Evolutionary conservation across 345 rosid genomes (phyloP).

Genomic region (Rhodomyrtus tomentosa): DNA sequence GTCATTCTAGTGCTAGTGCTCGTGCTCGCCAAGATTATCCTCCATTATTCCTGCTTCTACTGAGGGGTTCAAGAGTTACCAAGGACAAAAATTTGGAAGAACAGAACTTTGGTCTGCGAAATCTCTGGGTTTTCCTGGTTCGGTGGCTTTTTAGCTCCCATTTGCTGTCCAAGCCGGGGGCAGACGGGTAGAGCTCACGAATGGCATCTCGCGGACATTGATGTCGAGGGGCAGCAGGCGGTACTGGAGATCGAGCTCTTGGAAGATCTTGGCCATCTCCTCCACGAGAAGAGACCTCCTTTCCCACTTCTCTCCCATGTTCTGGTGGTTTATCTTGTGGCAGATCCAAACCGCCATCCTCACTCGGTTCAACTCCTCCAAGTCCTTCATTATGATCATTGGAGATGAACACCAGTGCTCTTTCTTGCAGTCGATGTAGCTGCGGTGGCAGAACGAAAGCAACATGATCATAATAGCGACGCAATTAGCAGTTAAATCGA

Average conservation of each 20-base stretch:
- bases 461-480: neutral
- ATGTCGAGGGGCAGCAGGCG: slow-evolving; percentile 59
- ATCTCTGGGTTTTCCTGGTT: neutral
- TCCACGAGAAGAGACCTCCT: slow-evolving; percentile 53
- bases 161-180: slow-evolving; percentile 20
- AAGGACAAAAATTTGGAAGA: neutral
- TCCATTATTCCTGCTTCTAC: neutral
- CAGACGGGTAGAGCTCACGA: slow-evolving; percentile 19
- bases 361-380: slow-evolving; percentile 33
- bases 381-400: slow-evolving; percentile 33
- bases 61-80: neutral
- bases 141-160: neutral
- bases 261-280: slow-evolving; percentile 53
- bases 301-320: slow-evolving; percentile 46
- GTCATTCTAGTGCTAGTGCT: neutral
- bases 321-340: slow-evolving; percentile 60
- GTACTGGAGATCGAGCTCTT: slow-evolving; percentile 62
- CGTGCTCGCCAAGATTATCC: neutral
- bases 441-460: neutral
- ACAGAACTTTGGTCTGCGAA: neutral
- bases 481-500: neutral
- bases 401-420: slow-evolving; percentile 76
- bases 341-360: slow-evolving; percentile 54
- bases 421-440: slow-evolving; percentile 51
- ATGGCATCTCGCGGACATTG: slow-evolving; percentile 43